Evolutionary conservation across 495 filamentous ascomycete genomes (phyloP).

Genomic region (Penicillium simplicissimum): DNA sequence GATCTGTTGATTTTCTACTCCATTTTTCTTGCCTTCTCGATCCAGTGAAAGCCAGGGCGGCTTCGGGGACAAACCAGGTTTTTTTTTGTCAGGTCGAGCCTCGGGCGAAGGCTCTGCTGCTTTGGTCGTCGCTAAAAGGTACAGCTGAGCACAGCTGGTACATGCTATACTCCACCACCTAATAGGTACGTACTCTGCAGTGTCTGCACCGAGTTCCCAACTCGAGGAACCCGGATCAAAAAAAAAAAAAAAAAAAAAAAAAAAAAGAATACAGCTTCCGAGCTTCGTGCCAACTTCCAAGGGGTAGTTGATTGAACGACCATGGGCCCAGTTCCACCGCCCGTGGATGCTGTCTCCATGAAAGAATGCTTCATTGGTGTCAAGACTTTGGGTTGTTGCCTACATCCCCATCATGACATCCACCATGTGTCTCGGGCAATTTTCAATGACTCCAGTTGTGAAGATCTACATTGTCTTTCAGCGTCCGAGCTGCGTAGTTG

Average conservation of each 20-base stretch:
- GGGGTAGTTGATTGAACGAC: neutral
- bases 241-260: neutral
- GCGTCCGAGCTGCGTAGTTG: neutral
- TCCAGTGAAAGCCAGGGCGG: constrained; percentile 5
- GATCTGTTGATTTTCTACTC: neutral
- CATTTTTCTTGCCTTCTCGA: neutral
- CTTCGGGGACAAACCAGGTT: constrained; percentile 4
- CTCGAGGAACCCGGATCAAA: neutral
- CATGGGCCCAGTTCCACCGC: neutral
- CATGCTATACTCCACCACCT: neutral
- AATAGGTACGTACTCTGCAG: too few species aligned
- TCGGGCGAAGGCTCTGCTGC: neutral
- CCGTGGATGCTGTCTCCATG: neutral
- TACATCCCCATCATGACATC: neutral
- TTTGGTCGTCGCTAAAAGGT: neutral
- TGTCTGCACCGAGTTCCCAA: neutral
- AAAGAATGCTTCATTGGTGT: neutral
- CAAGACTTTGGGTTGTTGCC: neutral
- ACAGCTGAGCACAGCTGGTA: constrained; percentile 2
- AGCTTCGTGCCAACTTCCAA: neutral
- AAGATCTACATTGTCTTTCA: neutral
- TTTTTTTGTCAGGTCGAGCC: constrained; percentile 3
- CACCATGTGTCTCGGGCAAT: neutral
- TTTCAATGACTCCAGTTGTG: neutral
- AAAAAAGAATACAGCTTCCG: neutral